phyloP scores from a whole-genome alignment of 768 basidiomycete genomes.

The Ramaria rubella region DNA sequence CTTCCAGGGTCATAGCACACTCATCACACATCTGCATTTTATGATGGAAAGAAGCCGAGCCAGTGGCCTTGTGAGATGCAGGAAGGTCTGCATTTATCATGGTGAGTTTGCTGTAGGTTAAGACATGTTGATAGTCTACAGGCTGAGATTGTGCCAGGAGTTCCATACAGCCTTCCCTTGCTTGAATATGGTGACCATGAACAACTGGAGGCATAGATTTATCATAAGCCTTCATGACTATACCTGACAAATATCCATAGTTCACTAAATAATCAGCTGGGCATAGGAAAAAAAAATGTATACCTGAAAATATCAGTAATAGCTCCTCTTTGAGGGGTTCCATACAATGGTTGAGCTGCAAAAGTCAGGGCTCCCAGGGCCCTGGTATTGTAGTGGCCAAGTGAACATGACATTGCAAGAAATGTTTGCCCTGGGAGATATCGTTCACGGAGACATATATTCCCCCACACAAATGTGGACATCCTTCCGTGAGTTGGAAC shows the following conservation, averaged over 20 bases:
- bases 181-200: neutral
- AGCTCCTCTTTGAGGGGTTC: slow-evolving; percentile 19
- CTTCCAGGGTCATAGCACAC: slow-evolving; percentile 16
- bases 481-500: neutral
- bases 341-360: neutral
- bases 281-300: neutral
- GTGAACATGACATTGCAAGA: neutral
- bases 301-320: slow-evolving; percentile 6
- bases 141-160: too few relatives aligned
- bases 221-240: neutral
- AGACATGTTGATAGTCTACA: too few relatives aligned
- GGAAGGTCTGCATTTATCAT: slow-evolving; percentile 17
- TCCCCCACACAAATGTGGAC: neutral
- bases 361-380: neutral
- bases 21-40: slow-evolving; percentile 24
- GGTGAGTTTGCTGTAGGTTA: too few relatives aligned
- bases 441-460: neutral
- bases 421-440: neutral
- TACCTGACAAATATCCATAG: neutral
- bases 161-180: too few relatives aligned
- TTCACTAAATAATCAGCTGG: neutral
- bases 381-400: neutral
- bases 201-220: neutral
- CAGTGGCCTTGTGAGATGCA: slow-evolving; percentile 15
- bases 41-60: slow-evolving; percentile 20